phyloP scores from a whole-genome alignment of 2,329 filamentous ascomycete species.

The Zarea fungicola region DNA sequence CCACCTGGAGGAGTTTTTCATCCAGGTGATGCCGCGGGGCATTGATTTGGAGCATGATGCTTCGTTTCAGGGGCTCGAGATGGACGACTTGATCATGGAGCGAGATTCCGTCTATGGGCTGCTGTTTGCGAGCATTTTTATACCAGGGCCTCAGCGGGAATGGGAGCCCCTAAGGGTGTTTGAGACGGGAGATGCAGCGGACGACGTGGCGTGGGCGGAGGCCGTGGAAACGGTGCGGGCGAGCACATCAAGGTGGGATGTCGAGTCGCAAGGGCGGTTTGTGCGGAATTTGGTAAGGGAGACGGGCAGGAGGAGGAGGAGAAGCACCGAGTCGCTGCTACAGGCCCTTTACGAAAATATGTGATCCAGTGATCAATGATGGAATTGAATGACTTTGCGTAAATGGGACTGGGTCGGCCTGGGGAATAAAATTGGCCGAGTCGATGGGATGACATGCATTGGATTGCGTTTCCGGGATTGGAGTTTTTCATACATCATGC shows the following conservation, averaged over 20 bases:
- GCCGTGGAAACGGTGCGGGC: conserved; percentile 36
- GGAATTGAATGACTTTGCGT: too few relatives aligned
- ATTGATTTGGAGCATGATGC: conserved; percentile 31
- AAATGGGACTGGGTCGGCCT: too few relatives aligned
- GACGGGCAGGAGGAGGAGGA: conserved; percentile 15
- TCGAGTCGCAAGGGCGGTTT: conserved; percentile 41
- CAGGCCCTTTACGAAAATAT: too few relatives aligned
- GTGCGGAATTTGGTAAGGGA: conserved; percentile 20
- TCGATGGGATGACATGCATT: too few relatives aligned
- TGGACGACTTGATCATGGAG: conserved; percentile 48
- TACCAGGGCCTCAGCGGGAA: conserved; percentile 19
- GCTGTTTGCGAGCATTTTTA: conserved; percentile 36
- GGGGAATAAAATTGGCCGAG: too few relatives aligned
- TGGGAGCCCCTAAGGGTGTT: conserved; percentile 43
- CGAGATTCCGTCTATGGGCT: conserved; percentile 45
- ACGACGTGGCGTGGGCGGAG: conserved; percentile 42
- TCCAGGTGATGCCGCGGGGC: conserved; percentile 43
- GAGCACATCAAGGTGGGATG: conserved; percentile 36
- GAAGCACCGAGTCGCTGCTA: neutral
- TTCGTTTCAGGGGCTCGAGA: conserved; percentile 31
- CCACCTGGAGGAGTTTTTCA: conserved; percentile 46
- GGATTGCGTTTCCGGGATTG: too few relatives aligned
- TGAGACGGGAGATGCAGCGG: conserved; percentile 44
- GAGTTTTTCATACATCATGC: too few relatives aligned
- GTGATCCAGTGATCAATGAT: too few relatives aligned